Evolutionary conservation across 2,329 filamentous ascomycete species (phyloP).

Genomic region (Calycina herbarum): DNA sequence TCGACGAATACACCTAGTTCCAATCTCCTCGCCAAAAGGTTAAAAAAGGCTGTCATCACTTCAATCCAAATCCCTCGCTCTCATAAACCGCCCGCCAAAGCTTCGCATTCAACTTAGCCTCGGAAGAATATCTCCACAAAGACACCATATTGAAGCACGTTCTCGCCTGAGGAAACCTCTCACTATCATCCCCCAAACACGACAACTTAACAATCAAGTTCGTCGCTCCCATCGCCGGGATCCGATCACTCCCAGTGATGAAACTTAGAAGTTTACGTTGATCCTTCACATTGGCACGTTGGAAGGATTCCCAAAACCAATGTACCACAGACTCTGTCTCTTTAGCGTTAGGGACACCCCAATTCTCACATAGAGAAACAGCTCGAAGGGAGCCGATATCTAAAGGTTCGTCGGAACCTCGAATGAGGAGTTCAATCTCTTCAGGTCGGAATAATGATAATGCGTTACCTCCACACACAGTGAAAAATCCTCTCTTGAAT

Average conservation of each 20-base stretch:
- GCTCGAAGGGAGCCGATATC: conserved; percentile 75
- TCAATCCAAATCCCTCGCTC: conserved; percentile 90
- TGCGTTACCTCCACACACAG: conserved; percentile 85
- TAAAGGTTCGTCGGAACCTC: conserved; percentile 80
- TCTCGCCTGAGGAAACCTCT: conserved; percentile 78
- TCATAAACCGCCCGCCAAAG: conserved; percentile 86
- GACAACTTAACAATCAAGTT: conserved; percentile 75
- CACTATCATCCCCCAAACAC: conserved; percentile 72
- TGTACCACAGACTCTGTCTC: conserved; percentile 65
- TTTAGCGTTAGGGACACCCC: conserved; percentile 58
- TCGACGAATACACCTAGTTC: neutral
- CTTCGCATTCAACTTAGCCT: conserved; percentile 65
- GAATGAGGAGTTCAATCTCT: conserved; percentile 84
- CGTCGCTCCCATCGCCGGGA: conserved; percentile 83
- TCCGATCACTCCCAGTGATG: conserved; percentile 86
- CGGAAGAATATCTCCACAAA: conserved; percentile 69
- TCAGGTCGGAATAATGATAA: conserved; percentile 84
- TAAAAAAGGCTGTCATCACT: conserved; percentile 46
- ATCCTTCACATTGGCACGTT: conserved; percentile 60
- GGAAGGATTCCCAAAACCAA: conserved; percentile 91
- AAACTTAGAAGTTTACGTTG: conserved; percentile 82
- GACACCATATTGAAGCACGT: conserved; percentile 90
- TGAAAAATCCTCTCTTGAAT: conserved; percentile 92
- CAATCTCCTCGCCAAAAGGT: neutral
- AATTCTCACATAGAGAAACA: conserved; percentile 81